Conservation (phyloP, 139 green algal species). For the Tetradesmus obliquus region DNA sequence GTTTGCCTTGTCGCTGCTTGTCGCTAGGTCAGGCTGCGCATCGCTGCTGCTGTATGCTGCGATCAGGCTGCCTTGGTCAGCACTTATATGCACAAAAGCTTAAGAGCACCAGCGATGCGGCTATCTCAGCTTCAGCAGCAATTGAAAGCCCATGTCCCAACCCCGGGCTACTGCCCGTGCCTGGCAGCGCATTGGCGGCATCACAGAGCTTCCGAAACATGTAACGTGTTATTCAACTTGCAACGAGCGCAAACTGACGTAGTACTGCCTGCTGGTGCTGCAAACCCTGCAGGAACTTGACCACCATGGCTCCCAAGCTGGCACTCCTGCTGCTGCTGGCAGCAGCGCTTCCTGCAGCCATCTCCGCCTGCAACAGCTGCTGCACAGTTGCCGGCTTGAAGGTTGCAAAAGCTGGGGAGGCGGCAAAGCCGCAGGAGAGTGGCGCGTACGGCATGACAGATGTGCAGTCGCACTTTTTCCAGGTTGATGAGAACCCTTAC, state of each 20-base stretch:
- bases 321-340: background rate
- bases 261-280: background rate
- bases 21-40: background rate
- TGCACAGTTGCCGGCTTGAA: background rate
- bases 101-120: too few species aligned
- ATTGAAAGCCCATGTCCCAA: too few species aligned
- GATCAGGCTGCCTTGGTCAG: too few species aligned
- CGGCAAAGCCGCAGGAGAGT: slow-evolving; percentile 9
- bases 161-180: too few species aligned
- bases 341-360: background rate
- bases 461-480: slow-evolving; percentile 12
- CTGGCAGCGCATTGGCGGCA: too few species aligned
- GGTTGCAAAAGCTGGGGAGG: background rate
- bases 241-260: background rate
- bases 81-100: too few species aligned
- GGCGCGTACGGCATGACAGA: background rate
- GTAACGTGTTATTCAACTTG: background rate
- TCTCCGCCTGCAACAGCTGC: background rate
- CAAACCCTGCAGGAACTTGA: background rate
- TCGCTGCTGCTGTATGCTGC: background rate
- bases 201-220: background rate
- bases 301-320: background rate
- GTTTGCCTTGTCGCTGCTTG: background rate
- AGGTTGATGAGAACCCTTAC: background rate
- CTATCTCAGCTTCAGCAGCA: too few species aligned